phyloP scores from a whole-genome alignment of 2,329 filamentous ascomycete genomes.

The Claviceps monticola region DNA sequence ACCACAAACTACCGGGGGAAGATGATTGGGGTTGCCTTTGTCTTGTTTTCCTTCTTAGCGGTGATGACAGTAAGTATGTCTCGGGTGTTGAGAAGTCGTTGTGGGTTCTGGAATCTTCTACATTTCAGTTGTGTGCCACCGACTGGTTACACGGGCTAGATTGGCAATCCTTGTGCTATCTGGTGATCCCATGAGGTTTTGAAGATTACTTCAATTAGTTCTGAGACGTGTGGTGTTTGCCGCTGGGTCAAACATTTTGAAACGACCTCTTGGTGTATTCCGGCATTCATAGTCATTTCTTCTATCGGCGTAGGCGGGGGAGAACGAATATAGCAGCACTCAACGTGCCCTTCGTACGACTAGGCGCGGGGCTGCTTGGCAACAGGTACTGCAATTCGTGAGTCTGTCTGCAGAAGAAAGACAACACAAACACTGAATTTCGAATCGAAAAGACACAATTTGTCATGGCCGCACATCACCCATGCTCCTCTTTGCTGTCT shows the following conservation, averaged over 20 bases:
- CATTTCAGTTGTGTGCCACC: constrained; percentile 2
- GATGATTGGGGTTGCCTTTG: neutral
- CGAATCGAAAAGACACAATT: no score
- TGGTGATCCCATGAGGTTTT: neutral
- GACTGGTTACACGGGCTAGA: neutral
- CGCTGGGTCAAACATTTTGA: neutral
- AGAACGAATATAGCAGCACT: neutral
- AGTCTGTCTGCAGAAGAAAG: neutral
- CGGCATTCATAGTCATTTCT: neutral
- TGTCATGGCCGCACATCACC: no score
- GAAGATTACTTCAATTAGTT: no score
- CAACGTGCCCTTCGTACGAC: neutral
- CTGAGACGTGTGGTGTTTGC: neutral
- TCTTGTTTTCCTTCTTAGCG: neutral
- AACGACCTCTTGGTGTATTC: no score
- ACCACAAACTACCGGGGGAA: neutral
- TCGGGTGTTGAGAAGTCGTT: neutral
- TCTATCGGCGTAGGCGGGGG: neutral
- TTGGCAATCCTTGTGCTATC: neutral
- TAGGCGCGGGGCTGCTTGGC: neutral
- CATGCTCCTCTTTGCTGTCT: neutral
- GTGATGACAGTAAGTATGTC: neutral
- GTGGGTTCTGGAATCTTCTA: constrained; percentile 1
- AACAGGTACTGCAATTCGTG: neutral
- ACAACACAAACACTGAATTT: no score